These are phyloP conservation scores for Phytophthora pistaciae DNA, from an alignment of 352 stramenopile genomes.

Conservation along the genomic window DNA sequence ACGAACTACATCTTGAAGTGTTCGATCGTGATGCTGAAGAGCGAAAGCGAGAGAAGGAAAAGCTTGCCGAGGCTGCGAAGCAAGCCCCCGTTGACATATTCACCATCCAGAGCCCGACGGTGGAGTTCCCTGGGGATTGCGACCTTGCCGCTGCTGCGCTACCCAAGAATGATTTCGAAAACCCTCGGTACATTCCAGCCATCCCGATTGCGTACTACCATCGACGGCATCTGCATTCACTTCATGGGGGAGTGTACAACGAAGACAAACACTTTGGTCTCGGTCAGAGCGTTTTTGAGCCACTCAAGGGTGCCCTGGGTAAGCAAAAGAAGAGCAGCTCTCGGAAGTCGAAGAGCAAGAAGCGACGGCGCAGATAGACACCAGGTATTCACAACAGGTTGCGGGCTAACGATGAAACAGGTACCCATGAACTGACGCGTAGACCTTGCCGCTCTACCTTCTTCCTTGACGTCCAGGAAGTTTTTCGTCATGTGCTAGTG, in stretches of 20 bases:
- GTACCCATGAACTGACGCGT: slow-evolving; percentile 20
- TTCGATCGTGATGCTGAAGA: slow-evolving; percentile 46
- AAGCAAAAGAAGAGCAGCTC: slow-evolving; percentile 51
- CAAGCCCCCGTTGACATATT: slow-evolving; percentile 59
- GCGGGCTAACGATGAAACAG: slow-evolving; percentile 8
- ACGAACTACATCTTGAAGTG: slow-evolving; percentile 68
- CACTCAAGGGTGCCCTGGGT: slow-evolving; percentile 54
- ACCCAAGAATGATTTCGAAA: slow-evolving; percentile 26
- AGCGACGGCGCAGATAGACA: slow-evolving; percentile 52
- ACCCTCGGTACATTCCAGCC: slow-evolving; percentile 57
- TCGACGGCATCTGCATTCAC: slow-evolving; percentile 54
- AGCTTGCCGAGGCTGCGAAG: slow-evolving; percentile 25
- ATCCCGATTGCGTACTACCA: slow-evolving; percentile 70
- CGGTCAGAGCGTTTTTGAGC: slow-evolving; percentile 77
- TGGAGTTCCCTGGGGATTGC: slow-evolving; percentile 26
- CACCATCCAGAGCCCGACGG: slow-evolving; percentile 12
- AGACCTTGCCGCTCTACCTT: slow-evolving; percentile 8
- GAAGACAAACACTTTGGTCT: slow-evolving; percentile 79
- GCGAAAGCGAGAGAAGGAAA: slow-evolving; percentile 40
- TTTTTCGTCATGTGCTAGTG: slow-evolving; percentile 15
- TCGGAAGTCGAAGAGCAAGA: slow-evolving; percentile 50
- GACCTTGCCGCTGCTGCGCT: slow-evolving; percentile 2
- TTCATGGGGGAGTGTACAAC: slow-evolving; percentile 53
- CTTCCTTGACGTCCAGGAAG: slow-evolving; percentile 6
- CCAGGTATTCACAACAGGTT: not conserved